phyloP scores from a whole-genome alignment of 1,139 yeast genomes.

The Nakaseomyces bracarensis region DNA sequence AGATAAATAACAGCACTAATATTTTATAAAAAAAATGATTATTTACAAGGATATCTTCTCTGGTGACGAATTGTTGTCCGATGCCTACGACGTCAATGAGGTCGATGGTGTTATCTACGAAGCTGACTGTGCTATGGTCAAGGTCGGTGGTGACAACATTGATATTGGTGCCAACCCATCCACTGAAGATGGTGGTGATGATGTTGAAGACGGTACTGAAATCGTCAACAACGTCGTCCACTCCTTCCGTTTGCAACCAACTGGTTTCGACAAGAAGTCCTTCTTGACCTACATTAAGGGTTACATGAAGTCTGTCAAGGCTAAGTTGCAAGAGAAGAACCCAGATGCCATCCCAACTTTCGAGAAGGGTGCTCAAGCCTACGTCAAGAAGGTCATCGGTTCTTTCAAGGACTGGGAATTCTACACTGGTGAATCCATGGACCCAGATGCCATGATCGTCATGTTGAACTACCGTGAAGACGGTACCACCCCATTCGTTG shows the following conservation, averaged over 20 bases:
- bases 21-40: slow-evolving; percentile 29
- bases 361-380: slow-evolving; percentile 94
- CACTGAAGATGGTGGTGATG: slow-evolving; percentile 88
- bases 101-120: slow-evolving; percentile 91
- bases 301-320: slow-evolving; percentile 95
- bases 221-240: slow-evolving; percentile 95
- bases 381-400: slow-evolving; percentile 90
- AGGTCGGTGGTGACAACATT: slow-evolving; percentile 79
- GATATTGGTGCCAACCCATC: slow-evolving; percentile 99
- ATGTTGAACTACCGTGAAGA: slow-evolving; percentile 99
- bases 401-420: slow-evolving; percentile 98
- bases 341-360: slow-evolving; percentile 82
- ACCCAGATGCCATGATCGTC: slow-evolving; percentile 97
- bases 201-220: slow-evolving; percentile 73
- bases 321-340: slow-evolving; percentile 73
- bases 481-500: slow-evolving; percentile 95
- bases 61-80: slow-evolving; percentile 94
- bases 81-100: slow-evolving; percentile 81
- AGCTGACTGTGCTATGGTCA: slow-evolving; percentile 92
- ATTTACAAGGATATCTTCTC: slow-evolving; percentile 68
- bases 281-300: slow-evolving; percentile 93
- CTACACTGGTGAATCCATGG: slow-evolving; percentile 99
- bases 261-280: slow-evolving; percentile 95
- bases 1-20: background rate
- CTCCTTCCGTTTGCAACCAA: slow-evolving; percentile 96